Evolutionary conservation across 2,329 filamentous ascomycete genomes (phyloP), one percentile per base, ranked within the genome.

Genomic region (Claviceps sorghi): DNA sequence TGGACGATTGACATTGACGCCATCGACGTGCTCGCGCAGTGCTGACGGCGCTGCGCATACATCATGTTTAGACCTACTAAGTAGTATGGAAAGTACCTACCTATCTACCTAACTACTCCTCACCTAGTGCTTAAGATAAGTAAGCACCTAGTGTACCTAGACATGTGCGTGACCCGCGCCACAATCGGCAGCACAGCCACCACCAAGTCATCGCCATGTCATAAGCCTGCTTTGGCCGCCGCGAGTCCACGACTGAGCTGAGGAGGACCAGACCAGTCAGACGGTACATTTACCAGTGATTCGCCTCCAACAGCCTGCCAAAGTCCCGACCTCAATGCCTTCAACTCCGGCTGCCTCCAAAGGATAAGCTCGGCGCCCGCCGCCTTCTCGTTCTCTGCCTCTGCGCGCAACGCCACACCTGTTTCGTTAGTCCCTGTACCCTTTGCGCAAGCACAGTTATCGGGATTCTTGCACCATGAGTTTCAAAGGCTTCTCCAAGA

Each of bases 401-500:
- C 45, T 50, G 36, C 36, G 50, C 51, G 54, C 48, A 50, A 46
- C 42, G 29, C 15, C 42, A 32, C 41, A 26, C 29, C 21, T 53
- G 30, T 10, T 44, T 40, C 21, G 9, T 30, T n/a, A n/a, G 4
- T 34, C 17, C 5, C 9, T 26, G 30, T 10, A n/a, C n/a, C 41
- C 2, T 26, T 19, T 38, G 30, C 34, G 26, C 17, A 48, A 49
- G 17, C 45, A 36, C 10, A 38, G 22, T 19, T 41, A 47, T 48
- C 47, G 13, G 5, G 13, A 26, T 22, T 19, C 29, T 40, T 36
- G 19, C 64, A 64, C 51, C 65, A 97, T 98, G 93, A 96, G 90
- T 80, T 90, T 95, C 78, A 94, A 93, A 72, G 93, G 93, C 64
- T 88, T 98, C 64, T 83, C 86, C 68, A 97, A 96, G 77, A 85